phyloP scores from a whole-genome alignment of 768 basidiomycete species.

The Pilatotrama ljubarskyi region DNA sequence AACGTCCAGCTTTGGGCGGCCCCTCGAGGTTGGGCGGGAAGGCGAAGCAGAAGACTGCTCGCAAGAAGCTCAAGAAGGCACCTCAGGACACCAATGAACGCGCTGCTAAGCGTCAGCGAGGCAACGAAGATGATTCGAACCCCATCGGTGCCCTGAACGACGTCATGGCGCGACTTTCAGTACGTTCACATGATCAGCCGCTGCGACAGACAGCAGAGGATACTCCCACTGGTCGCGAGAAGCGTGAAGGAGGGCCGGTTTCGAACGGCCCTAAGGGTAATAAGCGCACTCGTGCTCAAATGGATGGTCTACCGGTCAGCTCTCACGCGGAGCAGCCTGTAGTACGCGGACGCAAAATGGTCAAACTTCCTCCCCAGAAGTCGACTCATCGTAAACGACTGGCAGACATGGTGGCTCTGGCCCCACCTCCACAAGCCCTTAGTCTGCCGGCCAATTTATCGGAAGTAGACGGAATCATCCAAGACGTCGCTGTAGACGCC shows the following conservation, averaged over 20 bases:
- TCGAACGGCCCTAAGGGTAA: background rate
- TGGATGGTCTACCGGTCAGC: too few relatives aligned
- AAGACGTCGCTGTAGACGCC: constrained; percentile 15
- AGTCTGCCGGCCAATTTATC: background rate
- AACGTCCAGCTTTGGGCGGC: background rate
- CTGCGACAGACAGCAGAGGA: background rate
- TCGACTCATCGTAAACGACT: background rate
- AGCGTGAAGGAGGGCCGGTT: background rate
- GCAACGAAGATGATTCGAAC: background rate
- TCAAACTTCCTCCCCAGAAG: background rate
- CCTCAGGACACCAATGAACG: background rate
- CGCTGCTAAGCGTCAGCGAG: constrained; percentile 3
- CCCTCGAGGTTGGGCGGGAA: background rate
- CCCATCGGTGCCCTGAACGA: background rate
- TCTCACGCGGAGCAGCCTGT: background rate
- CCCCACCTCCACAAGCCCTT: background rate
- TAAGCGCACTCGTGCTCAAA: background rate
- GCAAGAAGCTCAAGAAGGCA: background rate
- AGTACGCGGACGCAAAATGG: background rate
- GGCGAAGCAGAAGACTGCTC: background rate
- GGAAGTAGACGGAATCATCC: constrained; percentile 18
- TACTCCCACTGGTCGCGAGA: background rate
- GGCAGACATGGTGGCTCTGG: background rate
- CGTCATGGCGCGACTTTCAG: background rate
- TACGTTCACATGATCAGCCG: too few relatives aligned